These are phyloP conservation scores for Pinus taeda DNA, from an alignment of 75 land plant genomes.

Conservation along the genomic window DNA sequence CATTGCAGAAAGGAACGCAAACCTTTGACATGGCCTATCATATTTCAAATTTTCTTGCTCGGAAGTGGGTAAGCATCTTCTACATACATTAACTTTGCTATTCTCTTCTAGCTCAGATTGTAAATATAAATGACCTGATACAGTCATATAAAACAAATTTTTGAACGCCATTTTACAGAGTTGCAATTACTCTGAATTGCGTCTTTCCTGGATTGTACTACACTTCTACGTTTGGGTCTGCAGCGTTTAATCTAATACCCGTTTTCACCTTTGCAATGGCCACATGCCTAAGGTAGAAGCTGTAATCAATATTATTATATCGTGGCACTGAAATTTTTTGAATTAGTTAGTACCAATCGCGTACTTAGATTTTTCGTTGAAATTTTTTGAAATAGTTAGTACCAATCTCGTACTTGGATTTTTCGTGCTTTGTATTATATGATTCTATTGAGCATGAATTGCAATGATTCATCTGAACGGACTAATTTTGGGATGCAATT, in stretches of 20 bases:
- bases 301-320: background rate
- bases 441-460: background rate
- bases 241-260: conserved; percentile 20
- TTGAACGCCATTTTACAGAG: conserved; percentile 3
- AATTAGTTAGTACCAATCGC: too few species aligned
- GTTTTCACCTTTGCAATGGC: conserved; percentile 30
- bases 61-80: too few species aligned
- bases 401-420: too few species aligned
- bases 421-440: background rate
- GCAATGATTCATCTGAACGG: too few species aligned
- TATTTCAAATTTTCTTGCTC: background rate
- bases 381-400: background rate
- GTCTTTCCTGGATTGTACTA: conserved; percentile 26
- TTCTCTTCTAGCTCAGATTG: too few species aligned
- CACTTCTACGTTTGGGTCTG: conserved; percentile 26
- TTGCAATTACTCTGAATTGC: conserved; percentile 20
- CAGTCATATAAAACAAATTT: too few species aligned
- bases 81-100: too few species aligned
- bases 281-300: conserved; percentile 11
- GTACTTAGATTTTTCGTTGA: too few species aligned
- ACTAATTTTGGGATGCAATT: background rate
- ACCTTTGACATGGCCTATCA: conserved; percentile 1
- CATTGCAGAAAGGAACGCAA: background rate
- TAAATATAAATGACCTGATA: too few species aligned
- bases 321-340: background rate